phyloP scores from a whole-genome alignment of 345 rosid genomes.

The Boechera stricta region DNA sequence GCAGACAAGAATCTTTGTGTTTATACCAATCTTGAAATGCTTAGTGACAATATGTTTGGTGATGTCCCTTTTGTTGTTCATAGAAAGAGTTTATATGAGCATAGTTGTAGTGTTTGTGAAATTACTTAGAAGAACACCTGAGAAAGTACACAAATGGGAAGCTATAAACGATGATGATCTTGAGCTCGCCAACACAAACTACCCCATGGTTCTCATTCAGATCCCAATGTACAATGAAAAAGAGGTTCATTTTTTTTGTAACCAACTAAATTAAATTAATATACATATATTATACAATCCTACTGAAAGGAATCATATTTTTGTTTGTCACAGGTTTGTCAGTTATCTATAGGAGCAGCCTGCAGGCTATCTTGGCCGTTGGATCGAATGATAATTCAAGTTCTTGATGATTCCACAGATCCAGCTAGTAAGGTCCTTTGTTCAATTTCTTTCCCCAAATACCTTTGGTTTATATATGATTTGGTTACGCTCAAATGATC shows the following conservation, averaged over 20 bases:
- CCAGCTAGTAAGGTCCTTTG: constrained; percentile 63
- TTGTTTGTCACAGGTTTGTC: constrained; percentile 57
- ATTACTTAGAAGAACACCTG: constrained; percentile 50
- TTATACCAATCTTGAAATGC: constrained; percentile 51
- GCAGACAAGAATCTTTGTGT: constrained; percentile 50
- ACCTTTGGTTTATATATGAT: constrained; percentile 6
- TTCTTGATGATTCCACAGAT: constrained; percentile 73
- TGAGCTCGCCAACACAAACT: constrained; percentile 53
- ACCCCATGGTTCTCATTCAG: constrained; percentile 49
- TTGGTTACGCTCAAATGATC: neutral
- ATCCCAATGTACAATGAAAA: constrained; percentile 54
- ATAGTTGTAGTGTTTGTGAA: constrained; percentile 55
- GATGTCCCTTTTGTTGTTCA: constrained; percentile 63
- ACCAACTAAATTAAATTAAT: neutral
- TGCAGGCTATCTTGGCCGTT: constrained; percentile 72
- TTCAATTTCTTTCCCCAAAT: neutral
- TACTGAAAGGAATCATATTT: constrained; percentile 25
- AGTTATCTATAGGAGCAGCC: constrained; percentile 67
- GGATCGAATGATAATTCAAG: constrained; percentile 64
- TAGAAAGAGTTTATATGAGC: constrained; percentile 66
- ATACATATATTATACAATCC: neutral
- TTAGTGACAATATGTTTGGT: constrained; percentile 57
- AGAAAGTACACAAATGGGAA: constrained; percentile 56
- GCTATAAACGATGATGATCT: constrained; percentile 51
- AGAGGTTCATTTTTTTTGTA: constrained; percentile 37